Base-by-base conservation (phyloP, 192 early-diverging fungal species). In the Cetraspora pellucida region DNA sequence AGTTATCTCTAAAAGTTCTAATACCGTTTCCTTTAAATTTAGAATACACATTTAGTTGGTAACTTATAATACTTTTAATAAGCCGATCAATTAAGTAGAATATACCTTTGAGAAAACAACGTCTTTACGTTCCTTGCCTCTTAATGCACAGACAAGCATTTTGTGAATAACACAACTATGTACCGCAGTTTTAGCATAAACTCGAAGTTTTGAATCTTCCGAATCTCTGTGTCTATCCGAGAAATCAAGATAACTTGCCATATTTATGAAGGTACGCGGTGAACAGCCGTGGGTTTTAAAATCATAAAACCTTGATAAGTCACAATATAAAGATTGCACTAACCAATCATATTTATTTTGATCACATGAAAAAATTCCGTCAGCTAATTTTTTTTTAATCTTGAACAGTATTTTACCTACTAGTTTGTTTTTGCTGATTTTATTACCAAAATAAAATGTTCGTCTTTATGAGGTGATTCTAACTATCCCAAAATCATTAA, bases 1-100 rank as follows among this genome's bases (percentile, higher is more conserved):
- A n/a, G 75, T 72, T 23, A 37, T 21, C 11, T 77, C 78, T 49
- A 71, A 49, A 30, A 71, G 27, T 19, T 71, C 69, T 30, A 71
- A 71, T 17, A 54, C 50, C 7, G 69, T 71, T 71, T 71, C 69
- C 69, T 52, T 52, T 6, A 71, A n/a, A 71, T 46, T 52, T 69
- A 5, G 16, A 66, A 21, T 46, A 19, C 25, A 0, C 4, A 10
- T 31, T 30, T 13, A 71, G 21, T 49, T 52, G 21, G 23, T 27
- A 25, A 49, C 31, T 14, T 68, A 47, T 9, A 49, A 19, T 50
- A 54, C 0, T 54, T 54, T 19, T 54, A 63, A 30, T 37, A 63
- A 14, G 5, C 16, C 7, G 17, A 63, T 23, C 23, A 63, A 25
- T 7, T 14, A 63, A 14, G 25, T 21, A 54, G 13, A 54, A 54